Evolutionary conservation across 129 eudicot species (phyloP).

Genomic region (Kitagawia praeruptora): DNA sequence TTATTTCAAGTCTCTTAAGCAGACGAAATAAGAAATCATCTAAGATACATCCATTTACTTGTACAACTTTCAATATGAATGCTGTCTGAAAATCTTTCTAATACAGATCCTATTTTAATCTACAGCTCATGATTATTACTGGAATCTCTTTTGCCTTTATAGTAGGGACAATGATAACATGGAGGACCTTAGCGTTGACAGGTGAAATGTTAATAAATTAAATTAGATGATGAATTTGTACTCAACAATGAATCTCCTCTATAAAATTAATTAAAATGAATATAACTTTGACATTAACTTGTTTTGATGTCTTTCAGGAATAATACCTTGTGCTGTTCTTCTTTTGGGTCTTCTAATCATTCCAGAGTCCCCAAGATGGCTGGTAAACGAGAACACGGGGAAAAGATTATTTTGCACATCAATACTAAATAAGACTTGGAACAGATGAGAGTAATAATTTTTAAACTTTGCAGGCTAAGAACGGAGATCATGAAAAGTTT

Average conservation of each 20-base stretch:
- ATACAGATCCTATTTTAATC: constrained; percentile 6
- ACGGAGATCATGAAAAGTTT: constrained; percentile 61
- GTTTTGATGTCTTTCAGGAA: constrained; percentile 36
- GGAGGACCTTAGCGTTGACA: constrained; percentile 81
- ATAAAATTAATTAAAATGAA: neutral
- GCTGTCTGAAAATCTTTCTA: constrained; percentile 5
- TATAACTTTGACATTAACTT: neutral
- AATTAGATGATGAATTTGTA: neutral
- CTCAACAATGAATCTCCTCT: neutral
- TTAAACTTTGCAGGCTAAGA: constrained; percentile 51
- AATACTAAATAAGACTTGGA: neutral
- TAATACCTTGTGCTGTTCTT: constrained; percentile 74
- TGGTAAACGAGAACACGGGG: constrained; percentile 37
- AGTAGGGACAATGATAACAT: constrained; percentile 61
- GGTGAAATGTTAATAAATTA: constrained; percentile 25
- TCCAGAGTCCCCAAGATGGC: constrained; percentile 99
- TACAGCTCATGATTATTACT: constrained; percentile 73
- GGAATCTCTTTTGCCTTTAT: constrained; percentile 83
- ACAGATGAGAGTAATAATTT: neutral
- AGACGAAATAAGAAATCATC: neutral
- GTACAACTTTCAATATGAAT: neutral
- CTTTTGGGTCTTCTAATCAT: constrained; percentile 62
- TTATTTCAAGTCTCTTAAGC: neutral
- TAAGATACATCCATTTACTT: neutral
- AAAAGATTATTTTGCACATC: neutral